These are phyloP conservation scores for Pseudocercospora eumusae DNA, from an alignment of 2,329 filamentous ascomycete species.

Conservation along the genomic window DNA sequence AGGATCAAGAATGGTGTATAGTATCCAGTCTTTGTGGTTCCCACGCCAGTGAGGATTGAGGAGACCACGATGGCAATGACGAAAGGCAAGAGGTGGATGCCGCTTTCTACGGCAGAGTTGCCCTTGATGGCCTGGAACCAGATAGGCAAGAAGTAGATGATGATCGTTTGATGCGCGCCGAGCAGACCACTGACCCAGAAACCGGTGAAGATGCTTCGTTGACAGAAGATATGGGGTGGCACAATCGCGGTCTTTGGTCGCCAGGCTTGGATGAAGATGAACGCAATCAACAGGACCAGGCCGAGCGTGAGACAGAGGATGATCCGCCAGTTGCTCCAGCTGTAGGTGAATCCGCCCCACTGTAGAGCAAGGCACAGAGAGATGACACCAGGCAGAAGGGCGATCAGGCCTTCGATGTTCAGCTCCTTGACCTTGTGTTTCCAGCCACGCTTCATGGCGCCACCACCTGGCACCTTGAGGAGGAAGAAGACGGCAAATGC, in stretches of 20 bases:
- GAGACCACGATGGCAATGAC: conserved; percentile 44
- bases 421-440: conserved; percentile 47
- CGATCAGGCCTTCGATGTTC: conserved; percentile 47
- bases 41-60: conserved; percentile 44
- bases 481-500: conserved; percentile 45
- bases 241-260: conserved; percentile 43
- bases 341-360: conserved; percentile 10
- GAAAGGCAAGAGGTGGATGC: conserved; percentile 50
- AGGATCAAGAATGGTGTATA: conserved; percentile 53
- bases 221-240: conserved; percentile 3
- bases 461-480: conserved; percentile 38
- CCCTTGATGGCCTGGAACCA: conserved; percentile 54
- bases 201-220: conserved; percentile 9
- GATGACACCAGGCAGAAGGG: conserved; percentile 40
- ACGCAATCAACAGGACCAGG: conserved; percentile 41
- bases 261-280: conserved; percentile 45
- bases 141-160: conserved; percentile 39
- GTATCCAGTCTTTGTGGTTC: conserved; percentile 48
- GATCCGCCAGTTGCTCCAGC: conserved; percentile 35
- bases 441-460: conserved; percentile 20
- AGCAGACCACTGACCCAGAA: conserved; percentile 9
- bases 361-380: conserved; percentile 10
- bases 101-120: conserved; percentile 47
- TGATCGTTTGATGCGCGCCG: conserved; percentile 11
- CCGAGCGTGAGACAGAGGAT: conserved; percentile 2